Evolutionary conservation across 257 asterid species (phyloP).

Genomic region (Parsonsia alboflavescens): DNA sequence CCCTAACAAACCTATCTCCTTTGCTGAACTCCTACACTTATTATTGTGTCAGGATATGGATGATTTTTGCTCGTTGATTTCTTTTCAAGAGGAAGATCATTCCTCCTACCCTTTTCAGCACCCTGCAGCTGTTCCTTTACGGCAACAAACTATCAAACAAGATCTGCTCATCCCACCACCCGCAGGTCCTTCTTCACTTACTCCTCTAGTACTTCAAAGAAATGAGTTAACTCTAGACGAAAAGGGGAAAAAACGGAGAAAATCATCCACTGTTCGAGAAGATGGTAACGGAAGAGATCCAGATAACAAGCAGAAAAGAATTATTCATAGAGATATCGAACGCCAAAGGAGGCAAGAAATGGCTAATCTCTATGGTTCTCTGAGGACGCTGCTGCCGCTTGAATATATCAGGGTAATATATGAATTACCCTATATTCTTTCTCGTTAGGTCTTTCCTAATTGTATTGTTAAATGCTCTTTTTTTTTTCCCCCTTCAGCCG

Average conservation of each 20-base stretch:
- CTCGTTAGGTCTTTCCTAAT: not conserved
- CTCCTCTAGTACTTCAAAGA: not conserved
- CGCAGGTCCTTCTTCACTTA: constrained; percentile 7
- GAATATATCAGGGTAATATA: constrained; percentile 32
- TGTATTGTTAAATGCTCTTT: not conserved
- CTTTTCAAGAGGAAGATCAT: constrained; percentile 13
- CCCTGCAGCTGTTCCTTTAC: not conserved
- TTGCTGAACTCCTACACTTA: not conserved
- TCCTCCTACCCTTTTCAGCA: constrained; percentile 3
- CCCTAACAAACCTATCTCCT: constrained; percentile 20
- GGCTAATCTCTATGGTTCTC: constrained; percentile 33
- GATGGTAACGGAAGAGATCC: not conserved
- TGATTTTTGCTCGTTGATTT: constrained; percentile 11
- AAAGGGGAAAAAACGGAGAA: not conserved
- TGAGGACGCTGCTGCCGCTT: constrained; percentile 33
- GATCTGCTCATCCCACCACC: constrained; percentile 9
- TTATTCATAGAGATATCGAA: constrained; percentile 30
- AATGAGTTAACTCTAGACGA: not conserved
- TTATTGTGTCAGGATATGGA: constrained; percentile 12
- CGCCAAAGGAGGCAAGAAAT: constrained; percentile 47
- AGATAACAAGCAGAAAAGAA: constrained; percentile 15
- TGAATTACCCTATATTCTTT: not conserved
- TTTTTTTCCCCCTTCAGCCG: not conserved
- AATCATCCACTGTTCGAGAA: not conserved
- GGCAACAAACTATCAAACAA: constrained; percentile 16